A percentile compares a stretch with the other conserved stretches of the same genome.
These are phyloP conservation scores for Marchantia polymorpha DNA, from an alignment of 225 moss, liverwort and hornwort species.

Conservation along the genomic window DNA sequence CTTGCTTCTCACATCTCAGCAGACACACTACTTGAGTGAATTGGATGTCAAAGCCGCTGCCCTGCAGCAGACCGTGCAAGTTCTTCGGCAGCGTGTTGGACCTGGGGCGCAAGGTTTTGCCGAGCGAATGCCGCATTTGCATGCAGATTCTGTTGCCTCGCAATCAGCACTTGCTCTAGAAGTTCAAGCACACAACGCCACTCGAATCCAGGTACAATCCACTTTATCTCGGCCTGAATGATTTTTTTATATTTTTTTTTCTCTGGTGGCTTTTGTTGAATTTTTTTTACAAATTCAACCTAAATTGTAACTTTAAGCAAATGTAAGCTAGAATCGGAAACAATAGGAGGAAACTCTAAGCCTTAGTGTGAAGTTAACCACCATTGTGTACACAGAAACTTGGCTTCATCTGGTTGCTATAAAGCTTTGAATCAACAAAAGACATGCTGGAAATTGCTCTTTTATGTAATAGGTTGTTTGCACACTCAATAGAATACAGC, in stretches of 20 bases:
- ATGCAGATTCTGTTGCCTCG: conserved; percentile 69
- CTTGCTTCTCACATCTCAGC: conserved; percentile 63
- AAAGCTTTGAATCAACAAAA: too few relatives aligned
- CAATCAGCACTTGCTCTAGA: conserved; percentile 69
- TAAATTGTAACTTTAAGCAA: neutral
- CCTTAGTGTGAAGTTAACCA: neutral
- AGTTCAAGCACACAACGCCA: conserved; percentile 68
- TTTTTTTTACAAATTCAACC: neutral
- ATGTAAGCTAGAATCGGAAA: neutral
- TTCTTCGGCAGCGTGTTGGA: conserved; percentile 58
- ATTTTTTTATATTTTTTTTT: neutral
- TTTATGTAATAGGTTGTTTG: too few relatives aligned
- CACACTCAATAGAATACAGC: too few relatives aligned
- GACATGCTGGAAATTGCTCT: too few relatives aligned
- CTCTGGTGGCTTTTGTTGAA: too few relatives aligned
- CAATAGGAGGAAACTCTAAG: neutral
- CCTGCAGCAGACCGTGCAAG: conserved; percentile 59
- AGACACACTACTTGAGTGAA: conserved; percentile 55
- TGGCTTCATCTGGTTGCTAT: too few relatives aligned
- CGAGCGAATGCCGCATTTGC: conserved; percentile 73
- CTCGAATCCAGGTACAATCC: conserved; percentile 55
- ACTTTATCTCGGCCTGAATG: neutral
- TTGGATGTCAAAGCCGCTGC: conserved; percentile 68
- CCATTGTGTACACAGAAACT: neutral
- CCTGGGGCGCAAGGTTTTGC: conserved; percentile 53